A percentile compares a stretch with the other conserved stretches of the same genome.
phyloP scores from a whole-genome alignment of 768 basidiomycete genomes.

The Phanerochaete carnosa region DNA sequence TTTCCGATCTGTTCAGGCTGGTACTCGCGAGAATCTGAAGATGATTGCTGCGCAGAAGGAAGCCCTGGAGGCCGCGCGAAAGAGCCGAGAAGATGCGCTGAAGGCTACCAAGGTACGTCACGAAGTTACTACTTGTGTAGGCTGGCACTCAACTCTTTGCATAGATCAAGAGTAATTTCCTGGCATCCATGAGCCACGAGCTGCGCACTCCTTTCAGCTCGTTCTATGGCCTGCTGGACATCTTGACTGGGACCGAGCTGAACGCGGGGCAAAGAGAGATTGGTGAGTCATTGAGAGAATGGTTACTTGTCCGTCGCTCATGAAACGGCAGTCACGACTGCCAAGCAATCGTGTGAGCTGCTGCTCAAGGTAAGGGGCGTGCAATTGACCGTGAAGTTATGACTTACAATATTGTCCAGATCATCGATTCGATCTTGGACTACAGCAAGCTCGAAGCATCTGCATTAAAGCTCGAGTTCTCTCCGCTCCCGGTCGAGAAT shows the following conservation, averaged over 20 bases:
- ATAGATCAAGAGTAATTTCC: slow-evolving; percentile 75
- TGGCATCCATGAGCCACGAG: slow-evolving; percentile 77
- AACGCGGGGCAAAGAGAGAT: slow-evolving; percentile 70
- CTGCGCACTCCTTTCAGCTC: slow-evolving; percentile 76
- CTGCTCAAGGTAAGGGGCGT: slow-evolving; percentile 50
- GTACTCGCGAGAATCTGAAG: slow-evolving; percentile 70
- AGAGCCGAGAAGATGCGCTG: slow-evolving; percentile 68
- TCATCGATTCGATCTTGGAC: slow-evolving; percentile 76
- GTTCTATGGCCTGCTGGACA: slow-evolving; percentile 73
- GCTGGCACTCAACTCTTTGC: neutral
- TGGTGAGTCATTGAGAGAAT: slow-evolving; percentile 33
- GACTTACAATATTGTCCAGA: slow-evolving; percentile 34
- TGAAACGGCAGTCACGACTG: slow-evolving; percentile 52
- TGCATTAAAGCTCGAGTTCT: slow-evolving; percentile 67
- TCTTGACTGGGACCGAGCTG: slow-evolving; percentile 69
- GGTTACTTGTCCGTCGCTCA: slow-evolving; percentile 18
- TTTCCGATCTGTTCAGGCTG: slow-evolving; percentile 71
- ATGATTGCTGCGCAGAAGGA: slow-evolving; percentile 74
- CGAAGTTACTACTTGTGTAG: neutral
- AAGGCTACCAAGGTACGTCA: slow-evolving; percentile 65
- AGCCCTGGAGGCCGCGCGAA: slow-evolving; percentile 65
- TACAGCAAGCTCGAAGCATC: slow-evolving; percentile 80
- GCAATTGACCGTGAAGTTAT: neutral
- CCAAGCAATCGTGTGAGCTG: slow-evolving; percentile 75
- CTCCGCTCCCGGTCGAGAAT: slow-evolving; percentile 65